Conservation (phyloP, 2,329 filamentous ascomycete species). For the Trichoderma guizhouense region DNA sequence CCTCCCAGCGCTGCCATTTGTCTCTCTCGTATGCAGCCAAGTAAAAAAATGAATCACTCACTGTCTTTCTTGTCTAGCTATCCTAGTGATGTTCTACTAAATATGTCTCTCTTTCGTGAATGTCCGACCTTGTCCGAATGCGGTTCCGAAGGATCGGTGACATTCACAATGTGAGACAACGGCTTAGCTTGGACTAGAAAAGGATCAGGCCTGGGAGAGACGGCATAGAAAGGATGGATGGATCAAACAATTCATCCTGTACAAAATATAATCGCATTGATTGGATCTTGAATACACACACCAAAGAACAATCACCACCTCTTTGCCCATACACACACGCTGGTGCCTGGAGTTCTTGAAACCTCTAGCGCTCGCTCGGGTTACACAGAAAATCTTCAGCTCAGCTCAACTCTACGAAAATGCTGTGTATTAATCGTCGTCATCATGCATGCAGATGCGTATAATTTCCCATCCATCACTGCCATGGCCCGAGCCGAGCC, state of each 20-base stretch:
- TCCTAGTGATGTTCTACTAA: background rate
- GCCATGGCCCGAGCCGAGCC: background rate
- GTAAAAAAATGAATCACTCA: background rate
- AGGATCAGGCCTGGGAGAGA: background rate
- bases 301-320: background rate
- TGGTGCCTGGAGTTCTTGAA: background rate
- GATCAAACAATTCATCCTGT: background rate
- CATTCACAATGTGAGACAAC: background rate
- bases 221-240: background rate
- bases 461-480: background rate
- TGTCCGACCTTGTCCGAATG: background rate
- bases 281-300: background rate
- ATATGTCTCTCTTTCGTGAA: background rate
- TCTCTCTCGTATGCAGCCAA: background rate
- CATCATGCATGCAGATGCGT: background rate
- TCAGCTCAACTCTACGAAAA: background rate
- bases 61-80: background rate
- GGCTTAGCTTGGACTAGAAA: background rate
- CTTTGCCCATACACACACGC: background rate
- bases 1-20: background rate
- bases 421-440: background rate
- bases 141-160: background rate
- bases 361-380: background rate
- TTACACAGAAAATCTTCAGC: background rate
- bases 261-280: background rate